Evolutionary conservation across 2,329 filamentous ascomycete species (phyloP).

Genomic region (Colletotrichum australisinense): DNA sequence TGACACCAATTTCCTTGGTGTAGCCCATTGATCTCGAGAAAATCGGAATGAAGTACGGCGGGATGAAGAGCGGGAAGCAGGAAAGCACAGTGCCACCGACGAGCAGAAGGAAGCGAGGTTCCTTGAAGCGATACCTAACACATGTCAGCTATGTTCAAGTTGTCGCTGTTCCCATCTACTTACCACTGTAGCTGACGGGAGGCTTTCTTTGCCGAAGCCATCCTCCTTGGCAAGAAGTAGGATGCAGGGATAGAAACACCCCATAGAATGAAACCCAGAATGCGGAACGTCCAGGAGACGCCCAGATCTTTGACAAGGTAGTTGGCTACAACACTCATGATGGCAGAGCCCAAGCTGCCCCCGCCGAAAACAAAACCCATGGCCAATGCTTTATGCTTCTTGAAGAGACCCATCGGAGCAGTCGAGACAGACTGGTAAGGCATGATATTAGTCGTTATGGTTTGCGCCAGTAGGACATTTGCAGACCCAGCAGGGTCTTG

Average conservation of each 20-base stretch:
- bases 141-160: neutral
- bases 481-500: neutral
- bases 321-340: constrained; percentile 41
- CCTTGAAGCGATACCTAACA: constrained; percentile 41
- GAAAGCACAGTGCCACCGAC: constrained; percentile 38
- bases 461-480: neutral
- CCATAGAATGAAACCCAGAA: constrained; percentile 42
- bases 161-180: neutral
- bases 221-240: constrained; percentile 34
- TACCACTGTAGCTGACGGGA: constrained; percentile 40
- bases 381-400: constrained; percentile 41
- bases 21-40: constrained; percentile 40
- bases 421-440: constrained; percentile 40
- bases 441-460: neutral
- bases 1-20: constrained; percentile 37
- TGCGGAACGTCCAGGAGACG: constrained; percentile 42
- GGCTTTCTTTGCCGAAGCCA: neutral
- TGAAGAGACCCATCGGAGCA: constrained; percentile 41
- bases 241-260: constrained; percentile 43
- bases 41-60: constrained; percentile 44
- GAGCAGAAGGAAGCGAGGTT: constrained; percentile 40
- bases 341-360: constrained; percentile 42
- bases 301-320: constrained; percentile 39
- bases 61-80: constrained; percentile 43
- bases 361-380: constrained; percentile 44